Base-by-base conservation (phyloP, 352 stramenopile species). In the Globisporangium splendens region DNA sequence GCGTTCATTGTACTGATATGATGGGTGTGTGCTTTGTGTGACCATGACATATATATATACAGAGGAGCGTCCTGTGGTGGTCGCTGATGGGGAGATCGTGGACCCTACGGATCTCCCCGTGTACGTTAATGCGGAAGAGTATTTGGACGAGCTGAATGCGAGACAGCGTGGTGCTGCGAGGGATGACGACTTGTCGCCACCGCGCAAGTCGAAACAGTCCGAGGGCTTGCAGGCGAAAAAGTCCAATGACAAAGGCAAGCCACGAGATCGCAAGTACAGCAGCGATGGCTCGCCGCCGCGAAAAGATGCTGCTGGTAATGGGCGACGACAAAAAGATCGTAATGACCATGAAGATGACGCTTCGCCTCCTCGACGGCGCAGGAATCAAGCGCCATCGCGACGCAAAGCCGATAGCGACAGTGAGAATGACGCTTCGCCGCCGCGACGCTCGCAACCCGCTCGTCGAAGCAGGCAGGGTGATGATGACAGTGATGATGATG, bases 111-210 rank as follows among this genome's bases (percentile, higher is more conserved):
- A 89, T 68, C 62, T 88, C 43, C 83, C 82, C 3, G 70, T 90
- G 6, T 88, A 89, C 60, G 79, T 86, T 39, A 85, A 91, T 54
- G 80, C 83, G 0, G 69, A 90, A 20, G 76, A 82, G 42, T 90
- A 80, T 49, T 46, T 88, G 41, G 70, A 77, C 18, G 71, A 88
- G 28, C 67, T 88, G 17, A 56, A 72, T 4, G 63, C 63, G 4
- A 69, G 68, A 28, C 65, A 75, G 8, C 53, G 47, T 12, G 46
- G 22, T 6, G 57, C 57, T 38, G 51, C 50, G n/a, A n/a, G 66
- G 7, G 63, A 75, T 13, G 59, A 38, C 10, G 75, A 88, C 60
- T 51, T 81, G 14, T 88, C 78, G 22, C 77, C 79, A 7, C 77
- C 77, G 18, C 63, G 79, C 14, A 86, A 81, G 31, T 8, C 42